Evolutionary conservation across 2,329 filamentous ascomycete genomes (phyloP).

Genomic region (Thelonectria olida): DNA sequence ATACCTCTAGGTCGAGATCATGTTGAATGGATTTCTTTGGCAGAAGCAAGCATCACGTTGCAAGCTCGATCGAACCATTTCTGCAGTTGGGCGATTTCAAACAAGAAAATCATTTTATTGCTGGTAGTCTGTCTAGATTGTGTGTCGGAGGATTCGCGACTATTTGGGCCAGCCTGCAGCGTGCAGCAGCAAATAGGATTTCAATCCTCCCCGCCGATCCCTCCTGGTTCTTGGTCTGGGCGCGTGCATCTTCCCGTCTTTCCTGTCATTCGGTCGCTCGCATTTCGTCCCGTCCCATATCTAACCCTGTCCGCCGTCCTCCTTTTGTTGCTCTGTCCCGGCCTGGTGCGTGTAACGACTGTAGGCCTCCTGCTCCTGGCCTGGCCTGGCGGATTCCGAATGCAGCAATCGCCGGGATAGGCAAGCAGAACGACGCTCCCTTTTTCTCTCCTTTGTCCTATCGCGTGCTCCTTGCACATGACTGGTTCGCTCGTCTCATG

Average conservation of each 20-base stretch:
- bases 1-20: not conserved
- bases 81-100: not conserved
- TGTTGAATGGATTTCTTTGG: too few species aligned
- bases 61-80: conserved; percentile 3
- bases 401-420: not conserved
- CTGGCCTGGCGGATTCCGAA: too few species aligned
- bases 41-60: not conserved
- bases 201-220: conserved; percentile 18
- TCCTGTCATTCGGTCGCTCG: not conserved
- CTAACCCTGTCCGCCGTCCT: too few species aligned
- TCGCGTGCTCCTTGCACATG: not conserved
- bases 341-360: too few species aligned
- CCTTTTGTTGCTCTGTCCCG: too few species aligned
- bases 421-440: too few species aligned
- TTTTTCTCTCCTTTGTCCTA: not conserved
- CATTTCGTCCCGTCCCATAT: too few species aligned
- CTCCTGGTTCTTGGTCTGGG: not conserved
- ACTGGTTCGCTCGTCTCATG: not conserved
- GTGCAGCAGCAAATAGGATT: too few species aligned
- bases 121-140: too few species aligned
- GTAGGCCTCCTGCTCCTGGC: too few species aligned
- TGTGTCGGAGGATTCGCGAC: too few species aligned
- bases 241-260: not conserved
- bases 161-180: too few species aligned
- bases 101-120: not conserved